Base-by-base conservation (phyloP, 495 filamentous ascomycete species). In the Tuber aestivum region DNA sequence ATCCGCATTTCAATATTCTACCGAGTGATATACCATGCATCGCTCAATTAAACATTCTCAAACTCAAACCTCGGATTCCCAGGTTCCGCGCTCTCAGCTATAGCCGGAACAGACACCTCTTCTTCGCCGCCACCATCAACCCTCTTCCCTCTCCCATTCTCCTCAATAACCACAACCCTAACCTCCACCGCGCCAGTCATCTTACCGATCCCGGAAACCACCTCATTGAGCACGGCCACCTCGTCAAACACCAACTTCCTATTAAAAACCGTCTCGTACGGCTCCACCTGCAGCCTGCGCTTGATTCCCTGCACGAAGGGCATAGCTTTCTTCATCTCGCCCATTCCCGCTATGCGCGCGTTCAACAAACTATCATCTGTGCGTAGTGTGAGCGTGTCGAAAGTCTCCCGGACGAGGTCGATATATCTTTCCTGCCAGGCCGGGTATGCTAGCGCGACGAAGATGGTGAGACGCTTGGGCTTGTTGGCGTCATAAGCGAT, bases 271-370 rank as follows among this genome's bases (percentile, higher is more conserved):
- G 82, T 86, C 32, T 89, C 85, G 12, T 88, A 85, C 12, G 83
- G 75, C 82, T 89, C 89, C 44, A 87, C 84, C 82, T 90, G 88
- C 38, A 99, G 87, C 32, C 92, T 88, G 80, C 89, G 91, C 91
- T 97, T 97, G 71, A 99, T 85, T 1, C 82, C 85, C 84, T 98
- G 94, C 7, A 98, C 90, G 81, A 97, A 99, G 8, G 96, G 96
- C 95, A 98, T 98, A 40, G 93, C 95, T 85, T 95, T 93, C 89
- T 99, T 99, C 88, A 92, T 93, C 85, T 97, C 95, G 41, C 89
- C 87, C 81, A 95, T 88, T 85, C 94, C 94, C 80, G 87, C 88
- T 35, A 95, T 88, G 80, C 90, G 88, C 71, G 88, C 88, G 80
- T 89, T 92, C 32, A 97, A 85, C 73, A 88, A 89, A 86, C 95